Base-by-base conservation (phyloP, 1,139 yeast genomes). In the Citeromyces hawaiiensis region DNA sequence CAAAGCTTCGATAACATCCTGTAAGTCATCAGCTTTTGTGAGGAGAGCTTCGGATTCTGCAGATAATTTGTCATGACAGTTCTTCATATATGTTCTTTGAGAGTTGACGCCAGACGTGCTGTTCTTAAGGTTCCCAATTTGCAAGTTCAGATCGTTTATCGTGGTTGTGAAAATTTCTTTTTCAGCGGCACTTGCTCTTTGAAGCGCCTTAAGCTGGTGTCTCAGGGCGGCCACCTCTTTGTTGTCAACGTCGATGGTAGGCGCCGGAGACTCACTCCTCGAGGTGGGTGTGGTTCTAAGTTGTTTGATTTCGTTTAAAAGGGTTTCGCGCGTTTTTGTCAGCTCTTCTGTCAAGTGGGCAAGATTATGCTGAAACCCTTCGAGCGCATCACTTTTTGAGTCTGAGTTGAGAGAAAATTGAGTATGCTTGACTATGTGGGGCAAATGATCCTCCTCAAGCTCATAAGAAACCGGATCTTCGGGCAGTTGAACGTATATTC, bases 1-100 rank as follows among this genome's bases (percentile, higher is more conserved):
- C 43, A 91, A 64, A 1, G 87, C 87, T 53, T 93, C 98, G 59
- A 93, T 83, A 5, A 83, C 58, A 58, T 93, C 98, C 54, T 88
- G 96, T 31, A 93, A 63, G 50, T 87, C 96, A 54, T 93, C 98
- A 3, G 88, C 94, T 46, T 70, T 74, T 0, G 93, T 79, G 36
- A 93, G 66, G 17, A 91, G 60, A 1, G 57, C 53, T 53, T 86
- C 96, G 6, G 94, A 80, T 18, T 83, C 88, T 39, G 72, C 76
- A 1, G 94, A 82, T 18, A 91, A 66, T 48, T 76, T 78, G 10
- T 65, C 56, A 51, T 83, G 88, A 42, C 96, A 83, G 11, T 71
- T 67, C 39, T 80, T 88, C 81, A 88, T 82, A 50, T 83, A 86
- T 1, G 70, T 56, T 42, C 91, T 66, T 47, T 76, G 76, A 0